Evolutionary conservation across 2,329 filamentous ascomycete species (phyloP).

Genomic region (Alternaria burnsii): DNA sequence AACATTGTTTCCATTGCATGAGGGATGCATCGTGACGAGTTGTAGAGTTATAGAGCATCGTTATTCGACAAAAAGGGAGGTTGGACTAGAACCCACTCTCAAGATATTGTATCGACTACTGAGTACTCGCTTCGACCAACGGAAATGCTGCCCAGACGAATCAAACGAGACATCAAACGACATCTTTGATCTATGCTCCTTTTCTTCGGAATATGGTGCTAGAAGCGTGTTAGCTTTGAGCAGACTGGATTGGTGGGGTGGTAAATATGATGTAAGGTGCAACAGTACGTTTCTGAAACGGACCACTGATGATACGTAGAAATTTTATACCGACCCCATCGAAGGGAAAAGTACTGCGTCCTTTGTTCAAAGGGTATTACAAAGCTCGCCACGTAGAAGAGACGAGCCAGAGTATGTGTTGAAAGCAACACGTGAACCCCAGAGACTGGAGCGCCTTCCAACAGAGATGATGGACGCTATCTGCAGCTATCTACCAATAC

Average conservation of each 20-base stretch:
- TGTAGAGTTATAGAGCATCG: conserved; percentile 25
- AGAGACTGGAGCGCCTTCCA: conserved; percentile 27
- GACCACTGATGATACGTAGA: conserved; percentile 21
- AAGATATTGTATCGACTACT: conserved; percentile 22
- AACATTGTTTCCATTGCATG: conserved; percentile 36
- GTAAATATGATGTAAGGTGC: conserved; percentile 30
- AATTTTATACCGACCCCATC: conserved; percentile 34
- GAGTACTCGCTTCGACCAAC: conserved; percentile 16
- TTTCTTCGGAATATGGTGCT: conserved; percentile 22
- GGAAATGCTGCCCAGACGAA: background rate
- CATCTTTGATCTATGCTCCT: conserved; percentile 26
- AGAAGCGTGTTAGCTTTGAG: conserved; percentile 31
- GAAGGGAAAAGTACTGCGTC: conserved; percentile 15
- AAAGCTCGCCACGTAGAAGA: conserved; percentile 13
- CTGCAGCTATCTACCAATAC: conserved; percentile 22
- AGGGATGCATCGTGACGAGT: conserved; percentile 32
- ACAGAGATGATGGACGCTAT: conserved; percentile 30
- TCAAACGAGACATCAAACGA: conserved; percentile 20
- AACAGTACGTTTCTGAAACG: background rate
- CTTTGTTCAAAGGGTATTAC: conserved; percentile 22
- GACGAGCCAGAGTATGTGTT: background rate
- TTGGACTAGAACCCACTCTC: conserved; percentile 9
- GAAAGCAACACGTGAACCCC: background rate
- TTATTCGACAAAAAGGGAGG: background rate
- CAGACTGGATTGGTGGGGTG: conserved; percentile 36